Evolutionary conservation across 2,329 filamentous ascomycete genomes (phyloP), one percentile per base, ranked within the genome.

Genomic region (Mollisiaceae sp.): DNA sequence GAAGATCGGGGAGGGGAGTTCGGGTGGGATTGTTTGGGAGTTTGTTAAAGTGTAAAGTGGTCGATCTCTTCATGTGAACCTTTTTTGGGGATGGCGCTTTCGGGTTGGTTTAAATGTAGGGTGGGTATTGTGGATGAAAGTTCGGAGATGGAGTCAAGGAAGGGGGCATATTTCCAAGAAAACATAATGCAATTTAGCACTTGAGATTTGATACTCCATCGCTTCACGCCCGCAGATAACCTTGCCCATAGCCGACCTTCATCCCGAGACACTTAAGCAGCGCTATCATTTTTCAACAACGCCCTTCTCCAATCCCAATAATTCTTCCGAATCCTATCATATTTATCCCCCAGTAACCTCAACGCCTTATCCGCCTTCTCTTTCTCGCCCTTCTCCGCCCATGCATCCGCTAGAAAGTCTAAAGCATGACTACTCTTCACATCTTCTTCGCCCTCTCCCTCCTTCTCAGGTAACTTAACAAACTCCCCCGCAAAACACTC

Each of bases 291-390:
- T 38, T 65, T 71, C 57, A 75, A 58, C 20, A 55, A 41, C 36
- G 24, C 65, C 47, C 70, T 88, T 75, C 86, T 83, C 80, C 91
- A 97, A 73, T 91, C 89, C 95, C 95, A 99, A 79, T 97, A 99
- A 69, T 94, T 94, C 70, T 89, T 89, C 65, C 95, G 84, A 66
- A 99, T 90, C 8, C 92, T 92, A 82, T 99, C 95, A 85, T 93
- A 99, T 81, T 89, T 94, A 74, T 90, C 88, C 57, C 87, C 90
- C 74, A 99, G 78, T 67, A 96, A 81, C 65, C 85, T 85, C 73
- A 97, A 79, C 67, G 91, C 93, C 74, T 87, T 79, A 62, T 83
- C 86, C 1, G 93, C 93, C 76, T 87, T 85, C 14, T 84, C 84
- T 64, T 82, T 78, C 72, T 87, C 83, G 5, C 84, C 85, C 68